Evolutionary conservation across 1,139 yeast genomes (phyloP).

Genomic region (Eremothecium coryli): DNA sequence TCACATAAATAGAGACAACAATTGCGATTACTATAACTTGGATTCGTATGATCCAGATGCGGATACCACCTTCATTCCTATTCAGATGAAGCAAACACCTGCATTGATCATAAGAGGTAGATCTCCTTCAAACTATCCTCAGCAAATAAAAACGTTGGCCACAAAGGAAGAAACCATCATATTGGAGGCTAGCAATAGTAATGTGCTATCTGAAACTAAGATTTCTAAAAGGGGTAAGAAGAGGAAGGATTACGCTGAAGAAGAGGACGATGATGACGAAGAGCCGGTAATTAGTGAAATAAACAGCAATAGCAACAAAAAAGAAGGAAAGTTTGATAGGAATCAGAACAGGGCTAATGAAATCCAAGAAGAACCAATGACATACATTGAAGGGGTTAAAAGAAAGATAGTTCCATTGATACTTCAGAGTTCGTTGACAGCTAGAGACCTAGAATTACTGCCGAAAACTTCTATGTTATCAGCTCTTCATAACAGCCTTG

Average conservation of each 20-base stretch:
- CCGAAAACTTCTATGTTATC: conserved; percentile 5
- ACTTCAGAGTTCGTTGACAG: conserved; percentile 3
- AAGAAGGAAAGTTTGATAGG: background rate
- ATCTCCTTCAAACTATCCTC: conserved; percentile 52
- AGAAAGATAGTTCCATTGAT: conserved; percentile 4
- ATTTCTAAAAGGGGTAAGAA: conserved; percentile 3
- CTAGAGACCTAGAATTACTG: conserved; percentile 4
- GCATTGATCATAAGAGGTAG: conserved; percentile 60
- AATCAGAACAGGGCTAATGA: conserved; percentile 1
- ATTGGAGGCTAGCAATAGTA: conserved; percentile 1
- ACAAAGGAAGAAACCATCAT: conserved; percentile 7
- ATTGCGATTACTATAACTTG: conserved; percentile 5
- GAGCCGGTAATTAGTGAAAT: conserved; percentile 1
- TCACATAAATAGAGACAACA: conserved; percentile 20
- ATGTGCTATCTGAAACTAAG: background rate
- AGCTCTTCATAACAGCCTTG: conserved; percentile 4
- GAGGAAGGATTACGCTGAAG: conserved; percentile 6
- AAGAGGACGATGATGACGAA: conserved; percentile 1
- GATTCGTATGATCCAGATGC: conserved; percentile 10
- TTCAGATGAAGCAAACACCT: conserved; percentile 44
- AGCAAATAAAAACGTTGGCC: conserved; percentile 8
- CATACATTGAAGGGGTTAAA: conserved; percentile 9
- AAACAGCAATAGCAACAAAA: background rate
- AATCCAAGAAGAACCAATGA: conserved; percentile 5
- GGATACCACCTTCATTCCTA: conserved; percentile 21